These are phyloP conservation scores for Hypoxylon sp. DNA, from an alignment of 2,329 filamentous ascomycete species.

Conservation along the genomic window DNA sequence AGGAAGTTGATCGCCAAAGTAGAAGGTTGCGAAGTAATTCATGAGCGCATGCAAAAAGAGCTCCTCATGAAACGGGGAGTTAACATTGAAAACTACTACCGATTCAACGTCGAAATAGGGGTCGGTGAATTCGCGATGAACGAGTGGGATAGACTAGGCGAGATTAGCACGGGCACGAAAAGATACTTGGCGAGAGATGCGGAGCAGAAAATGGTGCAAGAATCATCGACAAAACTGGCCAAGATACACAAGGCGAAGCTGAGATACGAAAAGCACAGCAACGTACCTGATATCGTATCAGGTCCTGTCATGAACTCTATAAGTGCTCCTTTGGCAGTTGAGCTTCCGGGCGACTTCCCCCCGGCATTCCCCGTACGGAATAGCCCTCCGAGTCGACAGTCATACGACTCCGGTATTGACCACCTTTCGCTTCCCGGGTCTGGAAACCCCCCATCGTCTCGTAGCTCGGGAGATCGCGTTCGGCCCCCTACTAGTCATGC, in stretches of 20 bases:
- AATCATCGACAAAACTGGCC: slow-evolving; percentile 82
- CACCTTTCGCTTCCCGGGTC: slow-evolving; percentile 58
- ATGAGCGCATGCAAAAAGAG: slow-evolving; percentile 85
- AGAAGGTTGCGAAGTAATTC: slow-evolving; percentile 92
- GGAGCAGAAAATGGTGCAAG: slow-evolving; percentile 81
- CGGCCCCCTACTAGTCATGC: slow-evolving; percentile 52
- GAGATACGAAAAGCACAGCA: slow-evolving; percentile 68
- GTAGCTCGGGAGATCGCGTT: slow-evolving; percentile 63
- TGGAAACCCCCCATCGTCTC: slow-evolving; percentile 58
- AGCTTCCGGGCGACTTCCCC: slow-evolving; percentile 70
- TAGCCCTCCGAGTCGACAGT: slow-evolving; percentile 62
- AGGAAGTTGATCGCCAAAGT: slow-evolving; percentile 89
- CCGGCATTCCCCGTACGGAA: slow-evolving; percentile 52
- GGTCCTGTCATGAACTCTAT: slow-evolving; percentile 56
- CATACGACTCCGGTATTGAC: slow-evolving; percentile 69
- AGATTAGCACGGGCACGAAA: slow-evolving; percentile 92
- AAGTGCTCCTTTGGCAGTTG: slow-evolving; percentile 64
- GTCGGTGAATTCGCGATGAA: slow-evolving; percentile 99
- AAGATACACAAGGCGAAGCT: slow-evolving; percentile 83
- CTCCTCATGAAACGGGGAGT: slow-evolving; percentile 82
- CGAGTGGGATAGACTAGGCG: slow-evolving; percentile 92
- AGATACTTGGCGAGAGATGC: slow-evolving; percentile 81
- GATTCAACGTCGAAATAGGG: slow-evolving; percentile 95
- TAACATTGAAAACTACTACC: slow-evolving; percentile 90
- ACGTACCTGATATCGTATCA: slow-evolving; percentile 60